Evolutionary conservation across 2,329 filamentous ascomycete species (phyloP), one percentile per base, ranked within the genome.

Genomic region (Botrytis fabae): DNA sequence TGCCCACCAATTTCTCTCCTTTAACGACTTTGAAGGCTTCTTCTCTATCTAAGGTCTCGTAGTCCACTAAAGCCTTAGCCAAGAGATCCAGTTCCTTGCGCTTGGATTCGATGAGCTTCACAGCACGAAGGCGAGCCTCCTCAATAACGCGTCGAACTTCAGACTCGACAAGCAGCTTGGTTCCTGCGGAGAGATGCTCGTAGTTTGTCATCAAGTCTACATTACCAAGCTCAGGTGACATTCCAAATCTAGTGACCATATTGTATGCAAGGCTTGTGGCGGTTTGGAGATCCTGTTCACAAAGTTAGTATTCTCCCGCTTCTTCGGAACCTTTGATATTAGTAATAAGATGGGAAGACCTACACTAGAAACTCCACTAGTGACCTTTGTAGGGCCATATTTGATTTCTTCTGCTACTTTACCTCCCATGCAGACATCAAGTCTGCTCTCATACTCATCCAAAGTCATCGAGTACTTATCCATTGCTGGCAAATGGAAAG

Each of bases 391-490:
- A n/a, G 91, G 85, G 42, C 96, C 96, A 79, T 94, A 99, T 69
- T 96, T 90, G 76, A 99, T 89, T 83, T 98, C 95, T 81, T 97
- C 94, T 0, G 92, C 94, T 77, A 94, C 93, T 82, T 95, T 96
- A 72, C 94, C 94, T 77, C 94, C 94, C 84, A 97, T 91, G 54
- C 88, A 88, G 38, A 95, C 89, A 78, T 95, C 93, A 74, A 97
- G 94, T 70, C 90, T 86, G 48, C 93, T 91, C 77, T 95, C 85
- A 78, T 94, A 94, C 80, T 99, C 93, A 72, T 90, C 89, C 78
- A 94, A 94, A n/a, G 92, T 92, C 82, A 90, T 90, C 20, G 93
- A 96, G 79, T 97, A 94, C 82, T 95, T 94, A 84, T 98, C 95
- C 86, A 97, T 94, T 80, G 96, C 92, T 0, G 95, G 95, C 38